These are phyloP conservation scores for Mrakia frigida DNA, from an alignment of 768 basidiomycete genomes.

Conservation along the genomic window DNA sequence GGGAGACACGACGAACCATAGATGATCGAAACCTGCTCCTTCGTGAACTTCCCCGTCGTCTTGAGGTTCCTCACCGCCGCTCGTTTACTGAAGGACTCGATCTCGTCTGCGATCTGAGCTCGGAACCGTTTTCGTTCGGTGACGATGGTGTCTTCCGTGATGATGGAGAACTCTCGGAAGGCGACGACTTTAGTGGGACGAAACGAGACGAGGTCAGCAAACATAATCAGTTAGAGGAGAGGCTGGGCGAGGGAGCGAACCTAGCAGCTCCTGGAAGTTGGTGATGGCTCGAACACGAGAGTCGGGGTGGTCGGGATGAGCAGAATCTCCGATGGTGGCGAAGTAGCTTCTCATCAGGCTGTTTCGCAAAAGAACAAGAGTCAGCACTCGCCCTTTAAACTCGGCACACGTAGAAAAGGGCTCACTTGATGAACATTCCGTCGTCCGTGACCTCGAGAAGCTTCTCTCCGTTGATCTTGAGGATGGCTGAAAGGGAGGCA, in stretches of 20 bases:
- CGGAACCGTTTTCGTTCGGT: conserved; percentile 79
- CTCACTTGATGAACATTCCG: conserved; percentile 88
- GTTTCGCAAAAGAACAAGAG: neutral
- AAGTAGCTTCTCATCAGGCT: conserved; percentile 96
- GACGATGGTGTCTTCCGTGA: conserved; percentile 89
- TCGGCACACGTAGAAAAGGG: neutral
- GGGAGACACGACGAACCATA: conserved; percentile 66
- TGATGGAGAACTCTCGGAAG: conserved; percentile 93
- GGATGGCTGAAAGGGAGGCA: conserved; percentile 55
- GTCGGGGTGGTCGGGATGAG: conserved; percentile 81
- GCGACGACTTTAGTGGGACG: conserved; percentile 69
- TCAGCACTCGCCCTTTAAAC: neutral
- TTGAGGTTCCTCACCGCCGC: conserved; percentile 81
- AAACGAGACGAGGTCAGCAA: neutral
- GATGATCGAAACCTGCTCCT: conserved; percentile 80
- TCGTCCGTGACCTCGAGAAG: conserved; percentile 92
- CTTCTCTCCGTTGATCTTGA: conserved; percentile 94
- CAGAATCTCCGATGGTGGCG: conserved; percentile 83
- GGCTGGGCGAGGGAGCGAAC: neutral
- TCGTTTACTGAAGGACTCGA: conserved; percentile 91
- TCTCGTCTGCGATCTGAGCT: conserved; percentile 81
- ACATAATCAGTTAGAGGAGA: neutral
- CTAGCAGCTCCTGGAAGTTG: conserved; percentile 76
- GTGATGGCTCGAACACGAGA: conserved; percentile 88
- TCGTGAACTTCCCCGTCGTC: conserved; percentile 69